A percentile compares a stretch with the other conserved stretches of the same genome.
Conservation (phyloP, 139 green algal species). For the Haematococcus sp. region DNA sequence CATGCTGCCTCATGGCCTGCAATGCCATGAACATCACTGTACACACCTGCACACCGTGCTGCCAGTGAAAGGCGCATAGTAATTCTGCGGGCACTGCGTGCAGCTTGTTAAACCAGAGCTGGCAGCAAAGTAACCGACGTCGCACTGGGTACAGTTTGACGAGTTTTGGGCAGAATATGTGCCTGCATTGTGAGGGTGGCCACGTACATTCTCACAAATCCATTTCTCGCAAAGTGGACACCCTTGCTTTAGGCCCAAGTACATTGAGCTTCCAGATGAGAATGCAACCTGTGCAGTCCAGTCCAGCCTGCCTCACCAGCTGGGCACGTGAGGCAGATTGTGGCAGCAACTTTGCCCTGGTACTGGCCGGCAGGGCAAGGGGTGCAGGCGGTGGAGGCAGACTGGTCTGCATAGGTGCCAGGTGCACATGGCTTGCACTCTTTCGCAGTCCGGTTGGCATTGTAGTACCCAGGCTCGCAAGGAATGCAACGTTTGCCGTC, state of each 20-base stretch:
- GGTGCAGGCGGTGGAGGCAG: background rate
- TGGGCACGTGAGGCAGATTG: conserved; percentile 3
- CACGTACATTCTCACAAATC: no score
- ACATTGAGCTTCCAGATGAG: no score
- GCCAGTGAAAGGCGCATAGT: background rate
- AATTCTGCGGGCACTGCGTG: background rate
- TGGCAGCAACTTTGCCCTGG: background rate
- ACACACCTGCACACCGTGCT: background rate
- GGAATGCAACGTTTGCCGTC: conserved; percentile 5
- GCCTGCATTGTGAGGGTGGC: no score
- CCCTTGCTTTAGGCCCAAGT: no score
- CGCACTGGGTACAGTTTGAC: background rate
- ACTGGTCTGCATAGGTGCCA: background rate
- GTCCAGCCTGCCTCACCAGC: background rate
- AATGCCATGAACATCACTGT: no score
- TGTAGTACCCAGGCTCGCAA: background rate
- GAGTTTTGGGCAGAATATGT: background rate
- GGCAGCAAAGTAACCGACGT: background rate
- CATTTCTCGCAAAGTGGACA: no score
- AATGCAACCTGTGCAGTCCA: no score
- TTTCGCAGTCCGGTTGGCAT: background rate
- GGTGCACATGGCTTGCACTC: background rate
- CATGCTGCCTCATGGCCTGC: no score
- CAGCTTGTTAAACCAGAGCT: background rate
- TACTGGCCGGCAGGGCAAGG: background rate